Conservation (phyloP, 306 rosid species). For the Pyrus bretschneideri region DNA sequence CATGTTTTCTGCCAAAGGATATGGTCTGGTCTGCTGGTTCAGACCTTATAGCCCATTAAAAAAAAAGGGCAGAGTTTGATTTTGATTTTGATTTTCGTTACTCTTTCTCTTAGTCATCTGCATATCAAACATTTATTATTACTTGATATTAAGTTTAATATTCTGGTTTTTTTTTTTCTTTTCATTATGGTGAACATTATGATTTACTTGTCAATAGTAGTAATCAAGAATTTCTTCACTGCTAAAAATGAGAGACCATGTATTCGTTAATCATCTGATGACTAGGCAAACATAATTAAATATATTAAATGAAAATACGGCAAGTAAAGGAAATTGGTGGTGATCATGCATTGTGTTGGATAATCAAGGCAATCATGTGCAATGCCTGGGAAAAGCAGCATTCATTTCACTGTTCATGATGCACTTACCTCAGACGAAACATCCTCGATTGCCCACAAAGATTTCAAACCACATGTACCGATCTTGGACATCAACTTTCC, state of each 20-base stretch:
- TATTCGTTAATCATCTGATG: too few species aligned
- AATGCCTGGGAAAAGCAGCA: slow-evolving; percentile 17
- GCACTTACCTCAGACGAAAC: slow-evolving; percentile 17
- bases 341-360: neutral
- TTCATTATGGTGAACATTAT: too few species aligned
- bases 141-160: too few species aligned
- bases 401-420: neutral
- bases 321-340: neutral
- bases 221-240: too few species aligned
- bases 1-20: neutral
- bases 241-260: too few species aligned
- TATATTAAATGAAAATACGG: too few species aligned
- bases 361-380: slow-evolving; percentile 27
- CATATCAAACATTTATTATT: too few species aligned
- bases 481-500: neutral
- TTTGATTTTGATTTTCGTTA: neutral
- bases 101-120: neutral
- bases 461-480: slow-evolving; percentile 1
- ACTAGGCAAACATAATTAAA: too few species aligned
- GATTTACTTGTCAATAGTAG: too few species aligned
- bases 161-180: too few species aligned
- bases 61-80: neutral
- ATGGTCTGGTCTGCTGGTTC: neutral
- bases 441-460: slow-evolving; percentile 16
- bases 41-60: neutral